Percentiles rank a stretch among this genome's conserved stretches.
Conservation (phyloP, 305 asterid genomes). For the Solanum hybrid region DNA sequence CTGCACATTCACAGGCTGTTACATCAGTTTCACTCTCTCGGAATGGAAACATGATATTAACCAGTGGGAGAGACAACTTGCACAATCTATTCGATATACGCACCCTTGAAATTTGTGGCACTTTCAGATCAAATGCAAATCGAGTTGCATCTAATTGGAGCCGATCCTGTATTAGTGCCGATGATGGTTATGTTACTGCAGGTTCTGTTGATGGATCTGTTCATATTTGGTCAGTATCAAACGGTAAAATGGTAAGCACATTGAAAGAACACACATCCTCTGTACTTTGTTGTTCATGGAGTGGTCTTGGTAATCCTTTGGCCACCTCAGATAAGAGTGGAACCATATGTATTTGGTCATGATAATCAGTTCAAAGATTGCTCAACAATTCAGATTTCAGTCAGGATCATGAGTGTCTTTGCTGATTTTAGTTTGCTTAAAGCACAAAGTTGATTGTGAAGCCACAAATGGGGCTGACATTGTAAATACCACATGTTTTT, state of each 20-base stretch:
- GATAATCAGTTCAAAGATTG: not conserved
- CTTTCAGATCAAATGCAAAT: constrained; percentile 51
- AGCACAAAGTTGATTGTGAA: not conserved
- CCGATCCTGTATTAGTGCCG: constrained; percentile 83
- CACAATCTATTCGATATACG: constrained; percentile 81
- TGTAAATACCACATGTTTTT: not conserved
- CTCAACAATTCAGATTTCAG: not conserved
- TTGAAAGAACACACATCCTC: constrained; percentile 72
- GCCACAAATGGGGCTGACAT: not conserved
- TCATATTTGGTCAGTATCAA: constrained; percentile 68
- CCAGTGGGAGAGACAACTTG: constrained; percentile 90
- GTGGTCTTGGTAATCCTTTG: constrained; percentile 66
- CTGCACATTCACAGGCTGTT: constrained; percentile 77
- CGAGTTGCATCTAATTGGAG: constrained; percentile 90
- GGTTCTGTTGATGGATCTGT: constrained; percentile 89
- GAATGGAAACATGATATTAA: constrained; percentile 58
- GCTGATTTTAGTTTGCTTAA: not conserved
- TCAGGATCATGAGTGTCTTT: not conserved
- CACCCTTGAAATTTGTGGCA: constrained; percentile 75
- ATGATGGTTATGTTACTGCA: constrained; percentile 71
- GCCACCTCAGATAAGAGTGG: constrained; percentile 83
- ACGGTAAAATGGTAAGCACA: constrained; percentile 57
- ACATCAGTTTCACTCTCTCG: constrained; percentile 72
- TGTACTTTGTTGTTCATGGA: constrained; percentile 75
- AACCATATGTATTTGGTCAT: constrained; percentile 61